phyloP scores from a whole-genome alignment of 129 eudicot species.

The Oenanthe sinensis region DNA sequence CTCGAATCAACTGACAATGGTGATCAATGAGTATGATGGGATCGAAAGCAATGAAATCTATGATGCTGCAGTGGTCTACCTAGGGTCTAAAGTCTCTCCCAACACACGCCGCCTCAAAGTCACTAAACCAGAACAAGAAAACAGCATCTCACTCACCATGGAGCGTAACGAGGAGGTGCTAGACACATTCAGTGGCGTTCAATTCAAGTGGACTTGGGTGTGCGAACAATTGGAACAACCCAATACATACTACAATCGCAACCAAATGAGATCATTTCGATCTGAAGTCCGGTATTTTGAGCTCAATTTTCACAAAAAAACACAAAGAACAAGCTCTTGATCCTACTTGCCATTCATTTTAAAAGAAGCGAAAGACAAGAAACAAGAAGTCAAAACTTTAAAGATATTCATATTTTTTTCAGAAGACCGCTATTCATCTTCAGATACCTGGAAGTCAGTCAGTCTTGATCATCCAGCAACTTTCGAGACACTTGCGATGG shows the following conservation, averaged over 20 bases:
- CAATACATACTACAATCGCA: slow-evolving; percentile 17
- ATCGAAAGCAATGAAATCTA: slow-evolving; percentile 39
- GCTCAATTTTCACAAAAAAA: slow-evolving; percentile 45
- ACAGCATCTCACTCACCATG: slow-evolving; percentile 32
- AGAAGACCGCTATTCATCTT: not conserved
- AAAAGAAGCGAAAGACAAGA: slow-evolving; percentile 22
- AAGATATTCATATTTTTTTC: slow-evolving; percentile 33
- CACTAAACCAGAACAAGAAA: slow-evolving; percentile 35
- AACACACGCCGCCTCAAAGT: slow-evolving; percentile 39
- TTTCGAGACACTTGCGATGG: slow-evolving; percentile 60
- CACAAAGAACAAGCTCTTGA: slow-evolving; percentile 35
- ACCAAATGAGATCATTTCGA: slow-evolving; percentile 21
- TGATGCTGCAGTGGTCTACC: slow-evolving; percentile 40
- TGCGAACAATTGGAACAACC: slow-evolving; percentile 6
- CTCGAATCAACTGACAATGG: slow-evolving; percentile 46
- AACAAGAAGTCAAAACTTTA: slow-evolving; percentile 27
- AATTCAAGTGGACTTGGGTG: slow-evolving; percentile 40
- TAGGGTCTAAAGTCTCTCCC: slow-evolving; percentile 29
- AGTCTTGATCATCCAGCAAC: slow-evolving; percentile 60
- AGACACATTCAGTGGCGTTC: slow-evolving; percentile 27
- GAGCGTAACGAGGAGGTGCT: slow-evolving; percentile 39
- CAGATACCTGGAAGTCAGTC: slow-evolving; percentile 29
- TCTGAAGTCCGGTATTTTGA: slow-evolving; percentile 38
- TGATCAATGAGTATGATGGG: slow-evolving; percentile 55
- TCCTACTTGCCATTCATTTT: slow-evolving; percentile 40